Evolutionary conservation across 164 flowering plant species (phyloP), one percentile per base, ranked within the genome.

Genomic region (Piper betle): DNA sequence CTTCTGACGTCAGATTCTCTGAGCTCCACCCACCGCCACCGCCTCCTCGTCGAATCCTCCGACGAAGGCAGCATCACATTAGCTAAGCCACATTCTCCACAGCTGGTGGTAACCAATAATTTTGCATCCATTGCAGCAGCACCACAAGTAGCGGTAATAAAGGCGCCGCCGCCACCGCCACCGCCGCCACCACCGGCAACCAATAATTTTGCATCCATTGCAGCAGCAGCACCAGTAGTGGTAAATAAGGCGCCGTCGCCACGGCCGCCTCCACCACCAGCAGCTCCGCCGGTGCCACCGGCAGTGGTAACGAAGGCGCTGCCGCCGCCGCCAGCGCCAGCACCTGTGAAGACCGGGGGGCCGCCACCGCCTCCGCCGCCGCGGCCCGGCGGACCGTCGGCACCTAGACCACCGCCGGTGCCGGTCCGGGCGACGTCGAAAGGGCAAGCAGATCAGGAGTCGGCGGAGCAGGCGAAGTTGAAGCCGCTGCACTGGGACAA

Each of bases 401-500:
- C 46, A 57, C 59, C 59, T 76, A 73, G 55, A 42, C 82, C 82
- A 2, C 83, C 86, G 17, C 74, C 85, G 2, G 63, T 46, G 50
- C 68, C 68, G 12, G 6, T 37, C 13, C 40, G 55, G 16, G 11
- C 73, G 4, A 75, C 79, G 0, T n/a, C 55, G 9, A 77, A 50
- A 62, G 65, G 68, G 52, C 4, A 7, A 25, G 6, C 37, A 8
- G 57, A 9, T 41, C 20, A 16, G 53, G 64, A 39, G 40, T 64
- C 40, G 19, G 33, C 39, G 10, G 76, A 68, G 15, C 81, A 79
- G 68, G 73, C 85, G 39, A 86, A 84, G 64, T 41, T 93, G 71
- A 90, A 86, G 77, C 91, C 99, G 2, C 66, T 90, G 71, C 97
- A 88, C 53, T 90, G 97, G 97, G 99, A 90, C 57, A 85, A 90